Base-by-base conservation (phyloP, 192 early-diverging fungal species). In the Umbelopsis isabellina region DNA sequence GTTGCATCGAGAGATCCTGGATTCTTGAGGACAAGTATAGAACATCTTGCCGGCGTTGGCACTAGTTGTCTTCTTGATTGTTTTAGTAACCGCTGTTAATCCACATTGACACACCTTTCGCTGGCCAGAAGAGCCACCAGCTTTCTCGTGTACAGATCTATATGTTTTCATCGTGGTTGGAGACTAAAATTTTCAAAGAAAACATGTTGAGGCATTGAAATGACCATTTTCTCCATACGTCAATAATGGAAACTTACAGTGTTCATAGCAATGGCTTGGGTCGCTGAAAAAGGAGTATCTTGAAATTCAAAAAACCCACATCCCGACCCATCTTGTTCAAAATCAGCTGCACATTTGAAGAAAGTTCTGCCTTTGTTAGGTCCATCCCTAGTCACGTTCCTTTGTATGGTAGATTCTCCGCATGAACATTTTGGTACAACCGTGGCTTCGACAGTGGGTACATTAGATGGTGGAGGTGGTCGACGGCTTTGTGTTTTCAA, bases 311-410 rank as follows among this genome's bases (percentile, higher is more conserved):
- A 53, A 22, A 71, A 71, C 4, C 45, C 53, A 55, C 69, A 71
- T 20, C 69, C 74, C 18, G 33, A 18, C 18, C 75, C 20, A 0
- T 82, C 80, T 21, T 69, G 65, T 2, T 12, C 18, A 18, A 61
- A 61, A 5, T 69, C 46, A 22, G 79, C 73, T 15, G 78, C 66
- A 49, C 88, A 89, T 4, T 46, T 77, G 47, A 71, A 85, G 53
- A 89, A 89, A 10, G 79, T 30, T 18, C 85, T 80, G n/a, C 85
- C 86, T 71, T 85, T 83, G 75, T 89, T 89, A 37, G 81, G 73
- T 0, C 83, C 81, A 22, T 87, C 86, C 33, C 85, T 86, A 0
- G 55, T 58, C 12, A 80, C 80, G 6, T 76, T 68, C 35, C 82
- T 73, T 46, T 79, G 77, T 4, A 78, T 72, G 3, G 85, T 79